These are phyloP conservation scores for Saturnispora ahearnii DNA, from an alignment of 805 yeast species.

Conservation along the genomic window DNA sequence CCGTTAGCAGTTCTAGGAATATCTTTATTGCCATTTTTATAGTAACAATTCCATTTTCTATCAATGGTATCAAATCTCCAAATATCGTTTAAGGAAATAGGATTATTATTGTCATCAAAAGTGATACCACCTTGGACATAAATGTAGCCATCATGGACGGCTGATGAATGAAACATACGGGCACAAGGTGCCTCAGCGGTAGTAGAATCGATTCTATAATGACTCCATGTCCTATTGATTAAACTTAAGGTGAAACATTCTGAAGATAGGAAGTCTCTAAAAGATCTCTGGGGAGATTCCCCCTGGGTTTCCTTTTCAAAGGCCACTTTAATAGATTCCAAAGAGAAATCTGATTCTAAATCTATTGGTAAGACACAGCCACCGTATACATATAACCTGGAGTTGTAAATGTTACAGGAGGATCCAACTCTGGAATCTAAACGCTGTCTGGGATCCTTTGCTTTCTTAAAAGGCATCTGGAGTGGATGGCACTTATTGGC, in stretches of 20 bases:
- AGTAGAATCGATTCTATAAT: slow-evolving; percentile 26
- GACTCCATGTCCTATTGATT: slow-evolving; percentile 49
- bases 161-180: slow-evolving; percentile 53
- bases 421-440: slow-evolving; percentile 63
- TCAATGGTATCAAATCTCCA: slow-evolving; percentile 57
- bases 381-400: slow-evolving; percentile 58
- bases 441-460: slow-evolving; percentile 41
- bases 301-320: slow-evolving; percentile 24
- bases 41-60: slow-evolving; percentile 45
- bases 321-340: slow-evolving; percentile 31
- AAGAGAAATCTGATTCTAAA: slow-evolving; percentile 30
- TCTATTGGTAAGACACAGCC: slow-evolving; percentile 55
- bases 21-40: slow-evolving; percentile 25
- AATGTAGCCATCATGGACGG: slow-evolving; percentile 39
- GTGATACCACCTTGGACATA: slow-evolving; percentile 61
- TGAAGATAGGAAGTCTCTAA: slow-evolving; percentile 40
- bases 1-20: slow-evolving; percentile 41
- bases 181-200: slow-evolving; percentile 28
- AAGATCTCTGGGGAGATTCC: not conserved
- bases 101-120: slow-evolving; percentile 28
- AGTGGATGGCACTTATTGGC: slow-evolving; percentile 51
- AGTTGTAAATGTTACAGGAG: slow-evolving; percentile 46
- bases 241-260: slow-evolving; percentile 55
- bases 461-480: slow-evolving; percentile 44
- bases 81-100: slow-evolving; percentile 49